Evolutionary conservation across 2,329 filamentous ascomycete genomes (phyloP).

Genomic region (Colletotrichum ledebouriae): DNA sequence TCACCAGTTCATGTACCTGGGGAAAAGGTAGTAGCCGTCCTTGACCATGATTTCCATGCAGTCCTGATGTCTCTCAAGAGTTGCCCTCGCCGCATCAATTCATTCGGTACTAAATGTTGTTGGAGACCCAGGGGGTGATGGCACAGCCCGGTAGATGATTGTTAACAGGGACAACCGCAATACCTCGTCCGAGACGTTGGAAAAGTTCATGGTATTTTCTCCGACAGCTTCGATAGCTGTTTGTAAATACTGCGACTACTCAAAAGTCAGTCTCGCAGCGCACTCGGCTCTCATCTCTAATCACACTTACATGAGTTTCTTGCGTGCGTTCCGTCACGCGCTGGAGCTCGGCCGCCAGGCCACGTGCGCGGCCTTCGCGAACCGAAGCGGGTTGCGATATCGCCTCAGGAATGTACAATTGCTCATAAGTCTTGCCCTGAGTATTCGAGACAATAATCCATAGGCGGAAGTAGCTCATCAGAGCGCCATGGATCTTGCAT

Average conservation of each 20-base stretch:
- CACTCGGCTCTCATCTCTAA: not conserved
- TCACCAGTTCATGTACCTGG: constrained; percentile 59
- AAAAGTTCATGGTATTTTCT: constrained; percentile 51
- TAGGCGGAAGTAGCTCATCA: constrained; percentile 55
- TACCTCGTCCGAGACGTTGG: constrained; percentile 57
- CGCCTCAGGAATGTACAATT: constrained; percentile 62
- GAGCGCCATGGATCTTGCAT: constrained; percentile 47
- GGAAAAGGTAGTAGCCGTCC: constrained; percentile 54
- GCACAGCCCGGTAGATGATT: constrained; percentile 59
- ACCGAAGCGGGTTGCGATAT: constrained; percentile 51
- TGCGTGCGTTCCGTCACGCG: constrained; percentile 49
- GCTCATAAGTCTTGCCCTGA: constrained; percentile 67
- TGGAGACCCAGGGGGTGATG: constrained; percentile 45
- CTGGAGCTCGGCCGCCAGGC: constrained; percentile 50
- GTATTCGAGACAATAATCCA: constrained; percentile 63
- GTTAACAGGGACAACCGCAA: constrained; percentile 57
- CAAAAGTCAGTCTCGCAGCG: constrained; percentile 41
- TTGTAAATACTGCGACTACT: constrained; percentile 26
- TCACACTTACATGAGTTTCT: constrained; percentile 39
- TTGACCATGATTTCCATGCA: constrained; percentile 55
- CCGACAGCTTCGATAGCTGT: constrained; percentile 42
- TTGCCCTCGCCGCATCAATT: constrained; percentile 56
- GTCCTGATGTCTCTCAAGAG: constrained; percentile 57
- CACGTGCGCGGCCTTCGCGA: constrained; percentile 51
- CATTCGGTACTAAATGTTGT: constrained; percentile 58